Evolutionary conservation across 202 grass and related monocot species (phyloP), one percentile per base, ranked within the genome.

Genomic region (Setaria italica): DNA sequence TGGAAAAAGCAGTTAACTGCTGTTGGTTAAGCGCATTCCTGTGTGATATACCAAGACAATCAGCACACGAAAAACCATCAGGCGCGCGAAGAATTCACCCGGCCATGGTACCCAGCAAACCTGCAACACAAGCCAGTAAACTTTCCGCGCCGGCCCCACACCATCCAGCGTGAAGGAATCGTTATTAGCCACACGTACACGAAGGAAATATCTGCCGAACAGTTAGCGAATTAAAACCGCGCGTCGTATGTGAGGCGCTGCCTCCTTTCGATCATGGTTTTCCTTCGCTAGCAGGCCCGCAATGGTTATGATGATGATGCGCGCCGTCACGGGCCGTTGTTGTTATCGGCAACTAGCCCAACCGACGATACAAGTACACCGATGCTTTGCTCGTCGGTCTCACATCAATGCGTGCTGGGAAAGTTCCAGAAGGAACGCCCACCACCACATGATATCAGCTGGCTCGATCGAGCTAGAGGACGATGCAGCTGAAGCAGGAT

Each of bases 311-410:
- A 30, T 59, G 6, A 67, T 85, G 56, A 77, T 78, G 63, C 29
- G 34, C n/a, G 45, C 8, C 11, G 51, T 82, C 85, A 87, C 85
- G 85, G 49, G 79, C 54, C 32, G 35, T 87, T 82, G 85, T 82
- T 77, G 62, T 48, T 87, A 33, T 29, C 62, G 50, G 39, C 78
- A 76, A 58, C 17, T 41, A n/a, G 63, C 25, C 29, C 29, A 73
- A 51, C 69, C 1, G 14, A 59, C 59, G 9, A 59, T 59, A 32
- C 30, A 76, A 42, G 14, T 82, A 42, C 56, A 71, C 35, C 16
- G 49, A 69, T 16, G 50, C 25, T 46, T 35, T 21, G 16, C 5
- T 45, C 54, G 78, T 69, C 62, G 62, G 74, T 30, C 41, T 67
- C 70, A 15, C 21, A 82, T 82, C 49, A 50, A 59, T 2, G 39